Evolutionary conservation across 2,329 filamentous ascomycete species (phyloP), one percentile per base, ranked within the genome.

Genomic region (Aspergillus japonicus): DNA sequence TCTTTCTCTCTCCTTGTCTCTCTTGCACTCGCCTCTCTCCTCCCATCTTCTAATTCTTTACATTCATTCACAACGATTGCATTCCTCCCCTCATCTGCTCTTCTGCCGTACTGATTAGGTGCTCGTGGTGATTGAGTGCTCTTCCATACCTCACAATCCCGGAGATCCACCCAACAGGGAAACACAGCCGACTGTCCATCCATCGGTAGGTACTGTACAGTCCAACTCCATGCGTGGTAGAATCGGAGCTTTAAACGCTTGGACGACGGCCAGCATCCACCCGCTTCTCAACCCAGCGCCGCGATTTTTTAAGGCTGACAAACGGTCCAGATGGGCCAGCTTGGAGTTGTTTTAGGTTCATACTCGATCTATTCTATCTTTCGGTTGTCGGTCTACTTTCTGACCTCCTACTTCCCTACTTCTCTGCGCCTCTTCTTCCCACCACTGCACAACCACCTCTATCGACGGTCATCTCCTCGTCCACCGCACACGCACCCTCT

Each of bases 301-400:
- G 47, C 56, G 55, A 54, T 56, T 54, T 51, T 51, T 57, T 57
- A 64, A 66, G 64, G 61, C 64, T 67, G 55, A 67, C 59, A 63
- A 63, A 62, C 51, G 39, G 49, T 56, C 54, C 50, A 64, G 62
- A 60, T 55, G 50, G 59, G 53, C 54, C 59, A 57, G 60, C 49
- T 33, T 47, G 54, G 57, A 54, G 29, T 47, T 49, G 47, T 50
- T 23, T 14, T 19, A 10, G 12, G 3, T 16, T 44, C 16, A n/a
- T 4, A 19, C 33, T 44, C 39, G 14, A 42, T 55, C 51, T 50
- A 52, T 57, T 55, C 44, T 26, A 29, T 48, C 54, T 26, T 44
- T 33, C 48, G 44, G 57, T 54, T 50, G 26, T 29, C 48, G 1
- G 11, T 58, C 54, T 11, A 48, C 31, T 44, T 23, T 39, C 23